A percentile compares a stretch with the other conserved stretches of the same genome.
These are phyloP conservation scores for Rhododendron simsii DNA, from an alignment of 148 eudicot genomes.

Conservation along the genomic window DNA sequence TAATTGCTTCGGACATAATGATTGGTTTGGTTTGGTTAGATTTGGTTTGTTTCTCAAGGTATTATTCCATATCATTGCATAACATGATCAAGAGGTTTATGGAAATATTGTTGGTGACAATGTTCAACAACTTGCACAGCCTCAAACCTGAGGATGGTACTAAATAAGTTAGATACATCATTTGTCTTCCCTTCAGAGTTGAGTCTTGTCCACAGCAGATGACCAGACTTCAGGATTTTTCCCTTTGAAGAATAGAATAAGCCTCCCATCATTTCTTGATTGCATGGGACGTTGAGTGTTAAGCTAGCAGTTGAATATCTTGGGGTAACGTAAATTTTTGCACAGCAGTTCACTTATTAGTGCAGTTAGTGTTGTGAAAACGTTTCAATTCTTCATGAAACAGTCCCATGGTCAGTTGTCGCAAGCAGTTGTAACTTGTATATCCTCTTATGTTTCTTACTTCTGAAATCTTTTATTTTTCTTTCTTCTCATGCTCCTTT, in stretches of 20 bases:
- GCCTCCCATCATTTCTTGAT: not conserved
- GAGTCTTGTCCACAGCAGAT: not conserved
- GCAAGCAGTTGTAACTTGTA: not conserved
- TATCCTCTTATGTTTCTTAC: not conserved
- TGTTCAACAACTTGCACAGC: not conserved
- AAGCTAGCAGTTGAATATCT: not conserved
- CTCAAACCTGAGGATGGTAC: not conserved
- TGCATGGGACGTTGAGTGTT: not conserved
- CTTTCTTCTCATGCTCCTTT: not conserved
- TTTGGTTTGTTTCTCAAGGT: not conserved
- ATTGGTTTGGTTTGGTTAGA: not conserved
- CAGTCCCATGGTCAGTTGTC: not conserved
- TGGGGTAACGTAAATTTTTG: not conserved
- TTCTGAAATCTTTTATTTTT: not conserved
- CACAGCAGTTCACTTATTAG: not conserved
- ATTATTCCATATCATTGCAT: not conserved
- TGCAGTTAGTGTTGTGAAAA: not conserved
- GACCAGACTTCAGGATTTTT: not conserved
- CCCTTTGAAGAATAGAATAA: not conserved
- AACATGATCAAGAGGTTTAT: not conserved
- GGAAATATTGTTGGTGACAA: not conserved
- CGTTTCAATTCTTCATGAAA: not conserved
- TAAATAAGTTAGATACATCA: not conserved
- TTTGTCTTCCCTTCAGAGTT: not conserved
- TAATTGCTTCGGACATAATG: not conserved